Evolutionary conservation across 2,329 filamentous ascomycete species (phyloP).

Genomic region (Phialophora expanda): DNA sequence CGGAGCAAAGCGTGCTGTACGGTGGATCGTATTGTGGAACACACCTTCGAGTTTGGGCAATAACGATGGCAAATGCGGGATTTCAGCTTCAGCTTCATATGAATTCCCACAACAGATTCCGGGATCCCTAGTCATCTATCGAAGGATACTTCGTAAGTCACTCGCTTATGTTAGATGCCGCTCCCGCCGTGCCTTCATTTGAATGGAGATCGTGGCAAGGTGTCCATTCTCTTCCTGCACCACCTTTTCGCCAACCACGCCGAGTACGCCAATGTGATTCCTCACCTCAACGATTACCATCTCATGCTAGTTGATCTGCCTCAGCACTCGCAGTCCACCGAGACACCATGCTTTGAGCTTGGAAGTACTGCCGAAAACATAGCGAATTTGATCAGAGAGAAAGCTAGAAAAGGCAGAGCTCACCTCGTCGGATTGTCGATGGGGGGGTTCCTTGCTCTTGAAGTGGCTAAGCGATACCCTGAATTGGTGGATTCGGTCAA

Average conservation of each 20-base stretch:
- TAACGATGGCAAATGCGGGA: no score
- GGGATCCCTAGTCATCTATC: no score
- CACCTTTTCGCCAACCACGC: constrained; percentile 9
- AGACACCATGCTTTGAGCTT: constrained; percentile 5
- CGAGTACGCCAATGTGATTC: constrained; percentile 16
- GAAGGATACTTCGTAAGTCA: no score
- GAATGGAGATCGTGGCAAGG: constrained; percentile 7
- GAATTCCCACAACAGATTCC: no score
- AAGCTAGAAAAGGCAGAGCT: constrained; percentile 7
- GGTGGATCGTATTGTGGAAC: neutral
- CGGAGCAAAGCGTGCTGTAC: no score
- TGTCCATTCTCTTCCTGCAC: constrained; percentile 18
- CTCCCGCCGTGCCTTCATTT: constrained; percentile 4
- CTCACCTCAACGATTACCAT: constrained; percentile 8
- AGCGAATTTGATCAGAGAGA: constrained; percentile 5
- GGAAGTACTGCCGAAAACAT: neutral
- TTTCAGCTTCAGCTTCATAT: no score
- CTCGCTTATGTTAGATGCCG: neutral
- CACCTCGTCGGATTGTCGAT: constrained; percentile 17
- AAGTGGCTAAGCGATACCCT: constrained; percentile 4
- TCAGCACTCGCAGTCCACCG: neutral
- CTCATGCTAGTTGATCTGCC: constrained; percentile 21
- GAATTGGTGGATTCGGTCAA: constrained; percentile 9
- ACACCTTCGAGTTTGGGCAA: no score
- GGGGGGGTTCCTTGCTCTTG: constrained; percentile 12